These are phyloP conservation scores for Schwanniomyces etchellsii DNA, from an alignment of 1,139 yeast genomes.

Conservation along the genomic window DNA sequence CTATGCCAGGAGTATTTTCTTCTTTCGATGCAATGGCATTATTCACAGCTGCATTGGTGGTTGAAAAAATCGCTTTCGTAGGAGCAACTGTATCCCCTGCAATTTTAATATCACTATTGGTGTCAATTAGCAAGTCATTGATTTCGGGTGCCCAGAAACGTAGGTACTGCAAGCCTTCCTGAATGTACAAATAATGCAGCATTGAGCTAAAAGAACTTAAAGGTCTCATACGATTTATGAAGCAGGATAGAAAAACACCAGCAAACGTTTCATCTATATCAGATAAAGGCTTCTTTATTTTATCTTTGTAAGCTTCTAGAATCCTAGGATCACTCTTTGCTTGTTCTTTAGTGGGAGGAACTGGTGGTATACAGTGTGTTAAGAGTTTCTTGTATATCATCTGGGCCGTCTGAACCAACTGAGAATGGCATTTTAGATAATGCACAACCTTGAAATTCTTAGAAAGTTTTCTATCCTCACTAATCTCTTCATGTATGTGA, in stretches of 20 bases:
- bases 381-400: constrained; percentile 22
- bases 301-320: constrained; percentile 14
- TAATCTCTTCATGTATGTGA: constrained; percentile 13
- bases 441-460: constrained; percentile 16
- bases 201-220: constrained; percentile 18
- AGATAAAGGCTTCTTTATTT: constrained; percentile 14
- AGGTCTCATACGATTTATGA: constrained; percentile 24
- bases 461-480: constrained; percentile 11
- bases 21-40: constrained; percentile 4
- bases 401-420: constrained; percentile 23
- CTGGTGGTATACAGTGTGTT: constrained; percentile 28
- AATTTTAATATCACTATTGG: constrained; percentile 5
- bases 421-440: constrained; percentile 25
- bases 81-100: constrained; percentile 4
- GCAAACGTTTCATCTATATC: constrained; percentile 29
- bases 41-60: constrained; percentile 13
- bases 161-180: constrained; percentile 24
- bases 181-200: constrained; percentile 26
- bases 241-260: constrained; percentile 25
- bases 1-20: constrained; percentile 3
- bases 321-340: constrained; percentile 15
- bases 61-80: constrained; percentile 4
- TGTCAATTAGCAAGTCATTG: constrained; percentile 14
- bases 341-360: constrained; percentile 25
- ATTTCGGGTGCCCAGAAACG: constrained; percentile 31